phyloP scores from a whole-genome alignment of 768 basidiomycete genomes.

The Candolleomyces aberdarensis region DNA sequence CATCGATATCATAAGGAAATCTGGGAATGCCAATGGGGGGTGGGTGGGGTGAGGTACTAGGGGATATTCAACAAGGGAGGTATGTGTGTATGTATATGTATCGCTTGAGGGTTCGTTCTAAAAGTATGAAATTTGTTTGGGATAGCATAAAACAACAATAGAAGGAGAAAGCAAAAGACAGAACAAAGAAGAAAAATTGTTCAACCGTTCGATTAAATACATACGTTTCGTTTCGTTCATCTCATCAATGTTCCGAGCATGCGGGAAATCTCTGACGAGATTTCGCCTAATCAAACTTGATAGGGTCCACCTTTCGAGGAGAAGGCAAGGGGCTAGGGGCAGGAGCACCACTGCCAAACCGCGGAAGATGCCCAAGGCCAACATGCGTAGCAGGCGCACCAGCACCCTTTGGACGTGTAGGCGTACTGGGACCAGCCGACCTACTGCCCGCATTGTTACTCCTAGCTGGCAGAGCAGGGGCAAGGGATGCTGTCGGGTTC shows the following conservation, averaged over 20 bases:
- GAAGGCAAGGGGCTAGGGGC: constrained; percentile 35
- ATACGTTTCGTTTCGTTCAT: too few relatives aligned
- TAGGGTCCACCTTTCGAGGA: constrained; percentile 26
- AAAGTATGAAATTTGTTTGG: not conserved
- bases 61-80: too few relatives aligned
- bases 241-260: too few relatives aligned
- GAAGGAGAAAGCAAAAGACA: not conserved
- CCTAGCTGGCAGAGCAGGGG: not conserved
- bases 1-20: too few relatives aligned
- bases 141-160: not conserved
- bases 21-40: too few relatives aligned
- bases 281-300: constrained; percentile 24
- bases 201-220: too few relatives aligned
- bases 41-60: too few relatives aligned
- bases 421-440: constrained; percentile 25
- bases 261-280: too few relatives aligned
- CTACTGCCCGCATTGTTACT: not conserved
- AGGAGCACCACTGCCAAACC: constrained; percentile 21
- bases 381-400: not conserved
- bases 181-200: too few relatives aligned
- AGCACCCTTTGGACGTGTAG: constrained; percentile 6
- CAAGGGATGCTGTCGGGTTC: constrained; percentile 17
- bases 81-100: too few relatives aligned
- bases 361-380: not conserved
- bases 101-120: too few relatives aligned